phyloP scores from a whole-genome alignment of 805 yeast genomes.

The Zygosaccharomyces bailii region DNA sequence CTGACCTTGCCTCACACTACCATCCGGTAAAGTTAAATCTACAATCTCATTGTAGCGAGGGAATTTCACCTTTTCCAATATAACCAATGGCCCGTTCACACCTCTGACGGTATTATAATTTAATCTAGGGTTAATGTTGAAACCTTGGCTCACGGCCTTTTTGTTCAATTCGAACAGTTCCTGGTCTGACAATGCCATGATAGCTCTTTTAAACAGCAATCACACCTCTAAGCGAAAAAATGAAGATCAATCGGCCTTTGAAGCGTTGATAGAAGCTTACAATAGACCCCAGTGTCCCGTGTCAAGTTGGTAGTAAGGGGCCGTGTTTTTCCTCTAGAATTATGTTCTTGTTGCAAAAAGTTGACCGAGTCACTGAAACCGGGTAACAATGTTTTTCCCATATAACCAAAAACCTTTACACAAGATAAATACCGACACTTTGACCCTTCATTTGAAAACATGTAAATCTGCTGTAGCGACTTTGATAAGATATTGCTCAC shows the following conservation, averaged over 20 bases:
- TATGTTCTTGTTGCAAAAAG: conserved; percentile 4
- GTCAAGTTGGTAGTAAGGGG: conserved; percentile 4
- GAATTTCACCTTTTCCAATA: conserved; percentile 77
- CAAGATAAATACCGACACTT: too few relatives aligned
- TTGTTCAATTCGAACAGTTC: conserved; percentile 70
- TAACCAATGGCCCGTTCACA: conserved; percentile 97
- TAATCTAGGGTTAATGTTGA: conserved; percentile 84
- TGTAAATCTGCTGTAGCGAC: too few relatives aligned
- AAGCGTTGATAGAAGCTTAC: background rate
- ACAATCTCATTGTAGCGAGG: conserved; percentile 96
- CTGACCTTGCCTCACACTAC: conserved; percentile 92
- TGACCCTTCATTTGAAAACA: too few relatives aligned
- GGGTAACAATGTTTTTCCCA: too few relatives aligned
- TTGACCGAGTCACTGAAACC: background rate
- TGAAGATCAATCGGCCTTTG: background rate
- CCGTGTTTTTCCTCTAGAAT: conserved; percentile 4
- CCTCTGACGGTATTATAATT: conserved; percentile 97
- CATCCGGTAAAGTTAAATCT: conserved; percentile 94
- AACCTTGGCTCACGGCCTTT: conserved; percentile 87
- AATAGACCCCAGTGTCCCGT: background rate
- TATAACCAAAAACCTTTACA: too few relatives aligned
- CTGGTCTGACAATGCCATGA: conserved; percentile 37
- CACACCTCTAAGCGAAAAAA: background rate
- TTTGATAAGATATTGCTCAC: too few relatives aligned
- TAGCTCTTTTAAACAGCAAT: background rate